Evolutionary conservation across 352 stramenopile species (phyloP), one percentile per base, ranked within the genome.

Genomic region (Ophiocytium majus): DNA sequence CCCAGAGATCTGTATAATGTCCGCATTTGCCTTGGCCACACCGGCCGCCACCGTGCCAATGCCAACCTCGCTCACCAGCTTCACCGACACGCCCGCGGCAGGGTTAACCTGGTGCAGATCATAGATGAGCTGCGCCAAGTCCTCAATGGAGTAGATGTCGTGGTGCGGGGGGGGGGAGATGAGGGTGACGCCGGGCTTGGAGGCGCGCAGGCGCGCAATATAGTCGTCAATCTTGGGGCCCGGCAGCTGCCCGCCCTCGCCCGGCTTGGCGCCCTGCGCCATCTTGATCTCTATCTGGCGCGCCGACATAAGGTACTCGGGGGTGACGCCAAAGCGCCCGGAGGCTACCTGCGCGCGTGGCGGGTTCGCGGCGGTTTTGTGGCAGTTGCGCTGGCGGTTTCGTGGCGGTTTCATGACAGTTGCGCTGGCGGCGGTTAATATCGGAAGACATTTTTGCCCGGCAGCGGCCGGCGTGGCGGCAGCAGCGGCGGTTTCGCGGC

Each of bases 101-200:
- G 94, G 92, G 83, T 96, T 95, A 23, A 95, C 90, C 37, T 92
- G 91, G 82, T 96, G 92, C n/a, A 96, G 90, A 89, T 96, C 93
- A 82, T 94, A 93, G 80, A 96, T 96, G 63, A 96, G 89, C 87
- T 96, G 75, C 74, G 93, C 92, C 83, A 96, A 89, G 91, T 96
- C 93, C 88, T 95, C 92, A 85, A 96, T 96, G 89, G 89, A 93
- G 92, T 96, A 96, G 85, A 96, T 96, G 89, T 96, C 93, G 88
- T 96, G 93, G 84, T 96, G 93, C n/a, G 93, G 93, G 78, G 93
- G 93, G 82, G 93, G 93, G 0, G 91, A 95, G 83, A 96, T 95
- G 10, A 96, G 88, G 36, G 92, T 95, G 0, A 96, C 92, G 80
- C 93, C 92, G 76, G 90, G 91, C 82, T 95, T 96, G 76, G 91